A percentile compares a stretch with the other conserved stretches of the same genome.
phyloP scores from a whole-genome alignment of 1,284 basidiomycete species.

The Ganoderma lingzhi region DNA sequence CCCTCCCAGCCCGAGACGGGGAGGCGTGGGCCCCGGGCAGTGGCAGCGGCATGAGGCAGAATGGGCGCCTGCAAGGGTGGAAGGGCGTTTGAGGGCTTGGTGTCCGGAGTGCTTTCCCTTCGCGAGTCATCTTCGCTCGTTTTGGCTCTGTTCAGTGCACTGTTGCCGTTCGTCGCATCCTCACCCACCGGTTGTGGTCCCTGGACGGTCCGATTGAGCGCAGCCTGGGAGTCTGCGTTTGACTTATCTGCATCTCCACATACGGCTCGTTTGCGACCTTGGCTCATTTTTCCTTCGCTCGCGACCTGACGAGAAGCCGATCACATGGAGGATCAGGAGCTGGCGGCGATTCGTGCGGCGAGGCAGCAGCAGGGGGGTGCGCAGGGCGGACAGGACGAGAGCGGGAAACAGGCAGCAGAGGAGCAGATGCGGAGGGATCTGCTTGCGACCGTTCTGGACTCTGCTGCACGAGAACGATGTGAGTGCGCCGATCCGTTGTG shows the following conservation, averaged over 20 bases:
- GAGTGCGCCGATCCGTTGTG: constrained; percentile 47
- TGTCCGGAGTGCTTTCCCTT: constrained; percentile 21
- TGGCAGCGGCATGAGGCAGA: constrained; percentile 17
- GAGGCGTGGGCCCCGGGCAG: constrained; percentile 10
- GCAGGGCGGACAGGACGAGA: constrained; percentile 54
- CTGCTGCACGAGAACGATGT: constrained; percentile 91
- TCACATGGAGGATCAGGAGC: constrained; percentile 47
- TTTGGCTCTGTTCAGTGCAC: constrained; percentile 6
- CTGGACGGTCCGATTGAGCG: not conserved
- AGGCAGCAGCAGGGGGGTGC: constrained; percentile 42
- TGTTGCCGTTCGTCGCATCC: not conserved
- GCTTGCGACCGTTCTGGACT: constrained; percentile 89
- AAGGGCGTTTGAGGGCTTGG: not conserved
- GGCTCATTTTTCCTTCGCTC: constrained; percentile 31
- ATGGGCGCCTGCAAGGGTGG: constrained; percentile 9
- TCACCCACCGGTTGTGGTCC: not conserved
- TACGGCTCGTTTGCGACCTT: not conserved
- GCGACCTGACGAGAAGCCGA: not conserved
- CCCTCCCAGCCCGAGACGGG: not conserved
- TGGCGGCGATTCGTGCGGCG: constrained; percentile 54
- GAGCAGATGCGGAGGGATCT: constrained; percentile 83
- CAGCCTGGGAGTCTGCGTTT: not conserved
- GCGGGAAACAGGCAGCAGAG: constrained; percentile 66
- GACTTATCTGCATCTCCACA: not conserved
- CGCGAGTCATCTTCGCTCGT: constrained; percentile 23